Evolutionary conservation across 108 stramenopile species (phyloP).

Genomic region (Nannochloropsis gaditana): DNA sequence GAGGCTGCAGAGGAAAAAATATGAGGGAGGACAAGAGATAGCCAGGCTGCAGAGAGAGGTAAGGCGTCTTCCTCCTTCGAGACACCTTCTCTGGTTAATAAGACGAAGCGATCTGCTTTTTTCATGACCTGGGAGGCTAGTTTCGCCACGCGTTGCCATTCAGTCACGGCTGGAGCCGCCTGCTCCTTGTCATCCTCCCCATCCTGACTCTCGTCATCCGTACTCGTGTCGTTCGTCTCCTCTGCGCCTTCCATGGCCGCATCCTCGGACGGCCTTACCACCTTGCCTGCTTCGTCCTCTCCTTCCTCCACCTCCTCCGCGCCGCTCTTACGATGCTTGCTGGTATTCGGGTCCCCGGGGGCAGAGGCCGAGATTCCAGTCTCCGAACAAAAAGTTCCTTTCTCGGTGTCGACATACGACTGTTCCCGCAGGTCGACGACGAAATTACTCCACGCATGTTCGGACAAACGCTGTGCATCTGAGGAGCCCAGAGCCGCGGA

Average conservation of each 20-base stretch:
- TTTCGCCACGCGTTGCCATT: conserved; percentile 13
- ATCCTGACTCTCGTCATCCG: background rate
- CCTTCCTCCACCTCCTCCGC: background rate
- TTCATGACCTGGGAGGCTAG: background rate
- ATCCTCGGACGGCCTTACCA: background rate
- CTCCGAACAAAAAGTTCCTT: background rate
- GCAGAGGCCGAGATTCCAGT: background rate
- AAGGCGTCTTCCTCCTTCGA: background rate
- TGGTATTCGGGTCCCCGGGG: background rate
- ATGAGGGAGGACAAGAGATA: background rate
- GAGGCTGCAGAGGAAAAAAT: background rate
- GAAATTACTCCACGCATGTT: conserved; percentile 3
- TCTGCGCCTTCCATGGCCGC: background rate
- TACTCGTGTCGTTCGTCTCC: background rate
- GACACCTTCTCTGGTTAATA: background rate
- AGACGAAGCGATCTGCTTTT: background rate
- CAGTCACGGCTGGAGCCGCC: background rate
- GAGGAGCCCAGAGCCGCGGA: background rate
- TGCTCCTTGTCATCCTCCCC: background rate
- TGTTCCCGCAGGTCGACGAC: background rate
- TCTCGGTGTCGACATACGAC: background rate
- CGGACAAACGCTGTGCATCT: background rate
- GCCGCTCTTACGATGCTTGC: background rate
- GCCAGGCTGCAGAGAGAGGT: background rate
- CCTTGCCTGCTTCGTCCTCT: background rate